A percentile compares a stretch with the other conserved stretches of the same genome.
Conservation (phyloP, 345 rosid species). For the Fremontodendron californicum region DNA sequence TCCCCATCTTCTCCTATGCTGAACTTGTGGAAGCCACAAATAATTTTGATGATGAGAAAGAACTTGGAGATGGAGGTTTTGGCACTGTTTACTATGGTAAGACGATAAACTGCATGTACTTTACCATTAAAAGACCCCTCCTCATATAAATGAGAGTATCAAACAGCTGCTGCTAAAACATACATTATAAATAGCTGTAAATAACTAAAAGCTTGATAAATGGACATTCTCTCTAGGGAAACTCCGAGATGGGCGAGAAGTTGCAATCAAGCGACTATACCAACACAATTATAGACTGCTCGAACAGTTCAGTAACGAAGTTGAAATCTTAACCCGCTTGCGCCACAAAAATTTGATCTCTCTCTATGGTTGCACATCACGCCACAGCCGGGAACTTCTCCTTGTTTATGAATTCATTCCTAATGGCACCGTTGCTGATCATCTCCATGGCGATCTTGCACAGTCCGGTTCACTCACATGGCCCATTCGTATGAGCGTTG, state of each 20-base stretch:
- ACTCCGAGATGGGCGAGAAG: constrained; percentile 62
- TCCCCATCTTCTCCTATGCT: constrained; percentile 47
- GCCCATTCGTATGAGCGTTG: constrained; percentile 54
- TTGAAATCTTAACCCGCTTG: constrained; percentile 51
- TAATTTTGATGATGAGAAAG: constrained; percentile 37
- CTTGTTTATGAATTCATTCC: constrained; percentile 62
- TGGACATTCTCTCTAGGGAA: constrained; percentile 33
- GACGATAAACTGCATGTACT: not conserved
- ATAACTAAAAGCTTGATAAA: constrained; percentile 9
- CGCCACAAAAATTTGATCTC: constrained; percentile 59
- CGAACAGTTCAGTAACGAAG: constrained; percentile 59
- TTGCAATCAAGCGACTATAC: constrained; percentile 63
- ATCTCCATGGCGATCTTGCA: constrained; percentile 43
- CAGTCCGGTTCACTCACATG: constrained; percentile 36
- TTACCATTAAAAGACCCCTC: not conserved
- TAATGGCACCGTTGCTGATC: constrained; percentile 64
- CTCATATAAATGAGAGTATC: not conserved
- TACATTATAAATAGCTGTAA: not conserved
- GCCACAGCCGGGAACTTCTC: constrained; percentile 49
- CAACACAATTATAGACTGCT: constrained; percentile 47
- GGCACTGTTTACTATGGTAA: constrained; percentile 70
- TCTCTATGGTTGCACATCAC: constrained; percentile 63
- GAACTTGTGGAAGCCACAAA: constrained; percentile 67
- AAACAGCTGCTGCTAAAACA: no score
- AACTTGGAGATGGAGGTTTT: constrained; percentile 73